phyloP scores from a whole-genome alignment of 1,284 basidiomycete genomes.

The Thecaphora thlaspeos region DNA sequence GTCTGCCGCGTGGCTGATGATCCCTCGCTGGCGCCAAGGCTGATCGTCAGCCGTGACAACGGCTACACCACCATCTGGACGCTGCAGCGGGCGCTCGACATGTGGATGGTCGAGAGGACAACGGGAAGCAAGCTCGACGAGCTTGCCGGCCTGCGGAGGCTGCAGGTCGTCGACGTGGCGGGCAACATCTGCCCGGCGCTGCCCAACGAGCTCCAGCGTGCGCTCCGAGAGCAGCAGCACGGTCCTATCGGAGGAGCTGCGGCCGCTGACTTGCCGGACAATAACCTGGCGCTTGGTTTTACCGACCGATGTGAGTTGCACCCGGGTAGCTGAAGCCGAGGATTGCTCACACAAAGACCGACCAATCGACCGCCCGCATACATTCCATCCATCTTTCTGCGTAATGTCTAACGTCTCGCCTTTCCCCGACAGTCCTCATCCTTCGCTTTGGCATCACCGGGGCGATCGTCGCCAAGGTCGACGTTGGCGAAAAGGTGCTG shows the following conservation, averaged over 20 bases:
- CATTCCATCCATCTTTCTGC: too few species aligned
- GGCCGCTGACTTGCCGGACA: conserved; percentile 11
- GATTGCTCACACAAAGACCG: too few species aligned
- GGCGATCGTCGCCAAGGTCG: conserved; percentile 22
- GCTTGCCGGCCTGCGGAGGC: conserved; percentile 10
- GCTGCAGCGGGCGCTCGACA: conserved; percentile 33
- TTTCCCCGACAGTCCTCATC: too few species aligned
- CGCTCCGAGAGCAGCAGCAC: conserved; percentile 31
- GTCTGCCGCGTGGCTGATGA: conserved; percentile 41
- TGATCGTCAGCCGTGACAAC: conserved; percentile 40
- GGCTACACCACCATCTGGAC: conserved; percentile 49
- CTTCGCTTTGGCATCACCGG: conserved; percentile 42
- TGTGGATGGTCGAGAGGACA: conserved; percentile 42
- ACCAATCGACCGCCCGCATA: too few species aligned
- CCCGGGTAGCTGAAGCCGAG: too few species aligned
- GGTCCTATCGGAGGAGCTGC: conserved; percentile 6
- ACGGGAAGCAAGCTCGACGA: conserved; percentile 31
- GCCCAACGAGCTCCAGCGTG: conserved; percentile 36
- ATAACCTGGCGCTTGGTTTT: conserved; percentile 25
- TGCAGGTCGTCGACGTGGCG: conserved; percentile 32
- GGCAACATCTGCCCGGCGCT: conserved; percentile 29
- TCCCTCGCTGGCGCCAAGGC: conserved; percentile 38
- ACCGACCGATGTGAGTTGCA: conserved; percentile 17
- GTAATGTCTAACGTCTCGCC: too few species aligned
- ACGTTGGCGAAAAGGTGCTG: conserved; percentile 37